Conservation (phyloP, 2,329 filamentous ascomycete genomes). For the Aureobasidium mangrovei region DNA sequence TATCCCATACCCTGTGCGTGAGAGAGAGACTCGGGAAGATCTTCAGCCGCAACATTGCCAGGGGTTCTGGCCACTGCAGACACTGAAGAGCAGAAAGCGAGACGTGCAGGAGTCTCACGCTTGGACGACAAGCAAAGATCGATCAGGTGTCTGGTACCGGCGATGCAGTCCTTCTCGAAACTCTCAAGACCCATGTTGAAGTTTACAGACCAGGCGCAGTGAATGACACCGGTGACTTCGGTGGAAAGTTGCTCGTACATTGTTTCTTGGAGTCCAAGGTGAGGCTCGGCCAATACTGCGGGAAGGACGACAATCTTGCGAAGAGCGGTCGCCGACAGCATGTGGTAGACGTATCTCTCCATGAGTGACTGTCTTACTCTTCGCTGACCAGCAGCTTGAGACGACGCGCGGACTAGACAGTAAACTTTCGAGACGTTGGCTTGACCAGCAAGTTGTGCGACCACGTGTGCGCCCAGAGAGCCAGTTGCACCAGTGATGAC, state of each 20-base stretch:
- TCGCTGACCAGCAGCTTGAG: slow-evolving; percentile 23
- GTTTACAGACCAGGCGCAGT: slow-evolving; percentile 48
- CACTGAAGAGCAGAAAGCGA: slow-evolving; percentile 44
- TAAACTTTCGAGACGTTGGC: slow-evolving; percentile 31
- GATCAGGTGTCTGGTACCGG: slow-evolving; percentile 35
- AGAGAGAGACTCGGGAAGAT: slow-evolving; percentile 23
- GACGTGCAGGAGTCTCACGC: slow-evolving; percentile 27
- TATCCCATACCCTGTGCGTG: slow-evolving; percentile 19
- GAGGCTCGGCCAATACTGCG: slow-evolving; percentile 29
- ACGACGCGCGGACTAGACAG: slow-evolving; percentile 41
- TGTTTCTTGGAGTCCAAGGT: slow-evolving; percentile 32
- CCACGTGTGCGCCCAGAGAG: slow-evolving; percentile 51
- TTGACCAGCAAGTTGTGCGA: slow-evolving; percentile 26
- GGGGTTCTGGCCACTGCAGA: slow-evolving; percentile 33
- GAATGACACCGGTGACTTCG: slow-evolving; percentile 37
- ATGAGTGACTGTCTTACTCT: slow-evolving; percentile 29
- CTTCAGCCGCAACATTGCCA: slow-evolving; percentile 28
- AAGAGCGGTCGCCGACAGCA: slow-evolving; percentile 17
- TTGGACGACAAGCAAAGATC: slow-evolving; percentile 26
- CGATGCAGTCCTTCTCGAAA: slow-evolving; percentile 40
- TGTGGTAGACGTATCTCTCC: slow-evolving; percentile 29
- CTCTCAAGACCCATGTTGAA: slow-evolving; percentile 44
- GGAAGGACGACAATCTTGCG: slow-evolving; percentile 33
- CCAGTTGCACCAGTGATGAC: slow-evolving; percentile 55
- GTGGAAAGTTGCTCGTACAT: slow-evolving; percentile 23